A percentile compares a stretch with the other conserved stretches of the same genome.
Evolutionary conservation across 257 asterid species (phyloP).

Genomic region (Penstemon newberryi): DNA sequence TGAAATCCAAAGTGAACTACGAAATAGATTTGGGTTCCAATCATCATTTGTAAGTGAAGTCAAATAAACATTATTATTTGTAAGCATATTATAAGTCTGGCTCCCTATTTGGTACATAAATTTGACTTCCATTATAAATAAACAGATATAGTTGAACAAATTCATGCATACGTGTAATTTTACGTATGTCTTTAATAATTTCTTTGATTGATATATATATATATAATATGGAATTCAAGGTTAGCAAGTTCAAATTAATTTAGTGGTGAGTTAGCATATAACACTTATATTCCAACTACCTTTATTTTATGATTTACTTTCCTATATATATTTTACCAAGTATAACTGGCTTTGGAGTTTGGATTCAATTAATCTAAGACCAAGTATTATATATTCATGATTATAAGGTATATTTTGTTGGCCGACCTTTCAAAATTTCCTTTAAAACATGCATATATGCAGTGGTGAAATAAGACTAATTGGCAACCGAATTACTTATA

Average conservation of each 20-base stretch:
- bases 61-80: constrained; percentile 4
- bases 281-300: constrained; percentile 17
- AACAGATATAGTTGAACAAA: constrained; percentile 36
- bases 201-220: constrained; percentile 23
- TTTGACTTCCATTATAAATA: constrained; percentile 20
- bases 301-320: no score
- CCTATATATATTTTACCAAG: neutral
- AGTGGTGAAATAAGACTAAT: neutral
- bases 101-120: constrained; percentile 27
- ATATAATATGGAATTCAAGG: constrained; percentile 8
- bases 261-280: constrained; percentile 25
- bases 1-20: no score
- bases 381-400: neutral
- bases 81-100: neutral
- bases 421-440: neutral
- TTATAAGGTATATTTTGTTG: neutral
- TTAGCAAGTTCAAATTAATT: constrained; percentile 21
- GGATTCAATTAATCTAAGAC: neutral
- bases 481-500: neutral
- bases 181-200: neutral
- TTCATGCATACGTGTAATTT: constrained; percentile 35
- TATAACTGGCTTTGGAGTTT: neutral
- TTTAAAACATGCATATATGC: neutral
- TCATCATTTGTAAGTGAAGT: constrained; percentile 34
- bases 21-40: neutral